phyloP scores from a whole-genome alignment of 768 basidiomycete species.

The Calocera viscosa region DNA sequence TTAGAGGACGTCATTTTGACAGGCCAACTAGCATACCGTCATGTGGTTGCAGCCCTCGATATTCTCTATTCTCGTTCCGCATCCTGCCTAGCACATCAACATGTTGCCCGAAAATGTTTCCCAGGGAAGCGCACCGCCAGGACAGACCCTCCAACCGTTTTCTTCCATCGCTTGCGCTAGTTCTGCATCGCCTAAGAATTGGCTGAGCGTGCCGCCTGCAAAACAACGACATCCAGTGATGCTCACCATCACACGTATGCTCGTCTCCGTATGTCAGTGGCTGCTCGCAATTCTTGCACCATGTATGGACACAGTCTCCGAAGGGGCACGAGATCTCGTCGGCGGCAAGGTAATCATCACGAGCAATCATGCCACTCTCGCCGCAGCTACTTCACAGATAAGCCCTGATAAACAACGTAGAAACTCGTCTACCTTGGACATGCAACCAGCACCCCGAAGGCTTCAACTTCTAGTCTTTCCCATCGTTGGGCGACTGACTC shows the following conservation, averaged over 20 bases:
- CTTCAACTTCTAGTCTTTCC: neutral
- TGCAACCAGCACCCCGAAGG: neutral
- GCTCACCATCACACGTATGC: neutral
- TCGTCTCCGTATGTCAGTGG: neutral
- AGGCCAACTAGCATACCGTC: slow-evolving; percentile 19
- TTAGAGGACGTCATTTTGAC: neutral
- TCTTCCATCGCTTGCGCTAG: neutral
- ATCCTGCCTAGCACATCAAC: neutral
- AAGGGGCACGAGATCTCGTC: neutral
- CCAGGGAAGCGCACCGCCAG: neutral
- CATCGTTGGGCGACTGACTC: neutral
- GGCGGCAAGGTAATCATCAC: neutral
- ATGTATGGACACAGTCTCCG: neutral
- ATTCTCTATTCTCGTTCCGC: slow-evolving; percentile 38
- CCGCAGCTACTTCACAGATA: neutral
- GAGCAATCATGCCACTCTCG: neutral
- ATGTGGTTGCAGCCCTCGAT: slow-evolving; percentile 47
- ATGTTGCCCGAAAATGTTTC: neutral
- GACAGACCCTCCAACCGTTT: neutral
- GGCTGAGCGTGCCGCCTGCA: neutral
- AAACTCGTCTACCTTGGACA: neutral
- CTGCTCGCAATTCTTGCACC: neutral
- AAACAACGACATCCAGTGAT: neutral
- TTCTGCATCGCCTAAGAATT: neutral
- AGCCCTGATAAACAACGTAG: too few species aligned